These are phyloP conservation scores for Tuber brumale DNA, from an alignment of 495 filamentous ascomycete genomes.

Conservation along the genomic window DNA sequence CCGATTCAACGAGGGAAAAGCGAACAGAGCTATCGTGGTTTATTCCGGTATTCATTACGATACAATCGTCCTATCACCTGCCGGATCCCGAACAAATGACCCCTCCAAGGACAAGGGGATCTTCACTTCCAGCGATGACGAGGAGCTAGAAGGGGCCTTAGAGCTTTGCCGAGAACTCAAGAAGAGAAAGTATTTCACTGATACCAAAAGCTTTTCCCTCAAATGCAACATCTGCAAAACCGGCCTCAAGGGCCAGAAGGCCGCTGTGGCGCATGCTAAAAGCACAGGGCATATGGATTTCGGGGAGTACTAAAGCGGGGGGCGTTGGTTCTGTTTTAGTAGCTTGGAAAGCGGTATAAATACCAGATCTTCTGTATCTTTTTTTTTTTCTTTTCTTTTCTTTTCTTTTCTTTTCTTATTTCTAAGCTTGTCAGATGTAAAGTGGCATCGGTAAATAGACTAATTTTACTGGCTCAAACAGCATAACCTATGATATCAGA, in stretches of 20 bases:
- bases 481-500: neutral
- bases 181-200: constrained; percentile 80
- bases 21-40: constrained; percentile 69
- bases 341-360: neutral
- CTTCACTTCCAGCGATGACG: constrained; percentile 64
- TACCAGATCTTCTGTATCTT: neutral
- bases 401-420: neutral
- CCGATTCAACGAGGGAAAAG: constrained; percentile 70
- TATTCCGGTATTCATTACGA: constrained; percentile 97
- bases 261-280: constrained; percentile 60
- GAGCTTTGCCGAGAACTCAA: constrained; percentile 63
- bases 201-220: constrained; percentile 76
- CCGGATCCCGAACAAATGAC: constrained; percentile 54
- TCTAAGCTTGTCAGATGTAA: neutral
- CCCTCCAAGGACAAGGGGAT: constrained; percentile 71
- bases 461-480: neutral
- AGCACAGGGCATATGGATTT: constrained; percentile 65
- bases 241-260: constrained; percentile 66
- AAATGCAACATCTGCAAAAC: constrained; percentile 70
- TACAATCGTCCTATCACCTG: constrained; percentile 68
- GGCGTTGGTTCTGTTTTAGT: neutral
- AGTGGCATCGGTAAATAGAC: neutral
- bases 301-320: constrained; percentile 49
- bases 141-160: constrained; percentile 60
- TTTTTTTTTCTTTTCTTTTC: neutral